Evolutionary conservation across 768 basidiomycete species (phyloP).

Genomic region (Aureoboletus auriporus): DNA sequence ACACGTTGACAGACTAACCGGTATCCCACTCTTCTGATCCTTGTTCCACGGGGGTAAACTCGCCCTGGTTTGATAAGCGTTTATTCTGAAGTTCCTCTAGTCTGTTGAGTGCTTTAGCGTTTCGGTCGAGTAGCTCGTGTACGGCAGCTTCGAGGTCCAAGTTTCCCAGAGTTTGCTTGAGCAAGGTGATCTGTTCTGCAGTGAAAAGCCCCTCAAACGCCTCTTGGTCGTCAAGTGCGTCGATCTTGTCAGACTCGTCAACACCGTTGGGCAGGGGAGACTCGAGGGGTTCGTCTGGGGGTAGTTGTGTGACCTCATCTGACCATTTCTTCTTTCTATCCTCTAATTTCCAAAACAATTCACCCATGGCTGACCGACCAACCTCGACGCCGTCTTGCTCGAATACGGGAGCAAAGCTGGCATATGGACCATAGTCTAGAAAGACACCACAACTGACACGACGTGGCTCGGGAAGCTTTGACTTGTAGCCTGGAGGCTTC

Average conservation of each 20-base stretch:
- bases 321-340: constrained; percentile 35
- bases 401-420: constrained; percentile 76
- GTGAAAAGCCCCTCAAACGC: constrained; percentile 54
- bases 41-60: constrained; percentile 49
- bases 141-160: constrained; percentile 68
- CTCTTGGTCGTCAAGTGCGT: constrained; percentile 31
- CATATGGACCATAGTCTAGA: constrained; percentile 72
- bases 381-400: constrained; percentile 75
- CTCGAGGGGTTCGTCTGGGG: not conserved
- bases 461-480: constrained; percentile 46
- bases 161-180: constrained; percentile 59
- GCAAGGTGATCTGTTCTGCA: constrained; percentile 46
- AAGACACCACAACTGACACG: constrained; percentile 62
- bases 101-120: constrained; percentile 56
- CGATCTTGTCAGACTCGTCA: constrained; percentile 5
- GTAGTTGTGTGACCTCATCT: constrained; percentile 16
- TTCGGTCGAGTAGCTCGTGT: constrained; percentile 63
- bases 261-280: constrained; percentile 11
- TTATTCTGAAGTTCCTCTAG: constrained; percentile 62
- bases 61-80: constrained; percentile 47
- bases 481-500: constrained; percentile 37
- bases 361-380: constrained; percentile 57
- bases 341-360: constrained; percentile 51
- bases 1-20: constrained; percentile 44
- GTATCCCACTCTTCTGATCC: constrained; percentile 82